Conservation (phyloP, 208 protist species). For the Crithidia mellificae region DNA sequence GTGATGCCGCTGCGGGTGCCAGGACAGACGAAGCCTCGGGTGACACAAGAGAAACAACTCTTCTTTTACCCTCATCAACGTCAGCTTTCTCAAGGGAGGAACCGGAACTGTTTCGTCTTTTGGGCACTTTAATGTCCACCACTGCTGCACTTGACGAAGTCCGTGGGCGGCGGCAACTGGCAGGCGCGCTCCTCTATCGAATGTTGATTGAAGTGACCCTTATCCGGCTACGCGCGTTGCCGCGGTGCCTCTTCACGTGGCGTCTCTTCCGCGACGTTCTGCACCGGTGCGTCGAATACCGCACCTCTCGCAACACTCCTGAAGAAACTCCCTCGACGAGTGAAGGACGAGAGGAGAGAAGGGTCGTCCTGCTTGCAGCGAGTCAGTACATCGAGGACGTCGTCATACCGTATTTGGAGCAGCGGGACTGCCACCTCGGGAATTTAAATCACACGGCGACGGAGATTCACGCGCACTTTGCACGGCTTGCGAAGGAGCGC, state of each 20-base stretch:
- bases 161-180: slow-evolving; percentile 12
- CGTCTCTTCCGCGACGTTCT: slow-evolving; percentile 34
- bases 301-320: too few species aligned
- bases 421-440: slow-evolving; percentile 33
- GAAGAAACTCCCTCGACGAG: too few species aligned
- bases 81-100: slow-evolving; percentile 20
- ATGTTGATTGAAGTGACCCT: slow-evolving; percentile 48
- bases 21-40: background rate
- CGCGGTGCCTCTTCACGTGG: slow-evolving; percentile 66
- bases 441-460: slow-evolving; percentile 17
- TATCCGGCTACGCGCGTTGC: slow-evolving; percentile 38
- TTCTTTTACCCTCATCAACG: background rate
- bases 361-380: too few species aligned
- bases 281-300: too few species aligned
- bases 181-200: slow-evolving; percentile 45
- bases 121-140: slow-evolving; percentile 2
- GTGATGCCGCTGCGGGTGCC: background rate
- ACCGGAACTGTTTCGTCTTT: slow-evolving; percentile 15
- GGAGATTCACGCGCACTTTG: slow-evolving; percentile 24
- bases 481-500: slow-evolving; percentile 1
- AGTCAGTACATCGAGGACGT: slow-evolving; percentile 12
- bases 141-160: background rate
- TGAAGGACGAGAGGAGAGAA: too few species aligned
- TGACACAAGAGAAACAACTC: background rate
- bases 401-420: slow-evolving; percentile 24